Base-by-base conservation (phyloP, 163 green algal genomes). In the Scenedesmus sp. region DNA sequence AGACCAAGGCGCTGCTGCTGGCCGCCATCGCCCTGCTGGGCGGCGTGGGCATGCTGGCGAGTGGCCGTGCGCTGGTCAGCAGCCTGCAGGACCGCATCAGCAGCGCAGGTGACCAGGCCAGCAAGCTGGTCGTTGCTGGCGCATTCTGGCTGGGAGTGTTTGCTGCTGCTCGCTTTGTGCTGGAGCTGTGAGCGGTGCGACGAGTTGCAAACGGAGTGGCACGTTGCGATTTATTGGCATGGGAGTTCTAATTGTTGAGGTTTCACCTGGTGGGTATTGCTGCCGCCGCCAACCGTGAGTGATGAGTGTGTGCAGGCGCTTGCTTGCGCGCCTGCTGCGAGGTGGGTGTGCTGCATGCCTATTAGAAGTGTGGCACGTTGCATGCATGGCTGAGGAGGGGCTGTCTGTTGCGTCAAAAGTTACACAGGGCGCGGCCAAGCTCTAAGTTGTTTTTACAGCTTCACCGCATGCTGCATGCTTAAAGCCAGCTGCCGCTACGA, bases 71-170 rank as follows among this genome's bases (percentile, higher is more conserved):
- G 2, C 3, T 53, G 5, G 72, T 90, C 3, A 46, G 42, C 18
- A 78, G 44, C 40, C n/a, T 87, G 72, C 56, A 89, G 51, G 40
- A 87, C 61, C 33, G 83, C 3, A 78, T 92, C 42, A 88, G 44
- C 51, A 51, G 51, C 33, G 83, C 88, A 24, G 88, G 88, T 30
- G 88, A 88, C 44, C 53, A 78, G 43, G 89, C 53, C n/a, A 61
- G 37, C 33, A 87, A 86, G 89, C 89, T 92, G 0, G 89, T 82
- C 0, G 37, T 92, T 40, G 70, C 72, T 15, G 89, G 83, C 59
- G 89, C 51, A n/a, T 92, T 92, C 72, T 92, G 89, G 89, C 53
- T 92, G 49, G 72, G 2, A 22, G 89, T 92, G 40, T 92, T 92
- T 59, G 40, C 88, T 24, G 89, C 72, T 42, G 89, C 83, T 35